Evolutionary conservation across 139 green algal species (phyloP).

Genomic region (Diplosphaera chodatii): DNA sequence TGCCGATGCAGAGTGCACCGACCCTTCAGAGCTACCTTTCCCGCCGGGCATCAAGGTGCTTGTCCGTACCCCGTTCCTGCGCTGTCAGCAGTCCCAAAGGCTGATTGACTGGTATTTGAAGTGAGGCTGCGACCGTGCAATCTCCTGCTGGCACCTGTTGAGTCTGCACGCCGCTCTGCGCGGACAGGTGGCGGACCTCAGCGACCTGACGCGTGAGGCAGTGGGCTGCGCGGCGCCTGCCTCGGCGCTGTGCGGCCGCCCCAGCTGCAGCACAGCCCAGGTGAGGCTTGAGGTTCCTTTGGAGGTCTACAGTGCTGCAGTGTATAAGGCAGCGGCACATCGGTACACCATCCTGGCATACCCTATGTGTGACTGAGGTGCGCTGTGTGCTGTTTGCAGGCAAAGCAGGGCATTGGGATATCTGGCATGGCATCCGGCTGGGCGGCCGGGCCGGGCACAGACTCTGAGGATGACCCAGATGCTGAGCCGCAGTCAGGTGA

Average conservation of each 20-base stretch:
- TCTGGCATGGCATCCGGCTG: background rate
- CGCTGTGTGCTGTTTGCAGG: too few relatives aligned
- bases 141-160: too few relatives aligned
- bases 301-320: background rate
- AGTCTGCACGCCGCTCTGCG: too few relatives aligned
- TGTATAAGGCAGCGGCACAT: too few relatives aligned
- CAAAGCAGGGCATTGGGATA: background rate
- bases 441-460: too few relatives aligned
- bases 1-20: background rate
- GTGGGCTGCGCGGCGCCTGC: background rate
- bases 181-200: background rate
- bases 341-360: too few relatives aligned
- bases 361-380: too few relatives aligned
- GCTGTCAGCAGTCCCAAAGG: too few relatives aligned
- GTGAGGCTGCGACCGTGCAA: too few relatives aligned
- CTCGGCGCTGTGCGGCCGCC: background rate
- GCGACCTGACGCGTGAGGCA: background rate
- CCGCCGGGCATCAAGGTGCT: background rate
- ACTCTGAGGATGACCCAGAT: background rate
- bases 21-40: background rate
- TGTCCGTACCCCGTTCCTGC: too few relatives aligned
- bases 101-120: too few relatives aligned
- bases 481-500: background rate
- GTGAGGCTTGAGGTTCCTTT: too few relatives aligned
- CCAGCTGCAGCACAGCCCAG: background rate